A percentile compares a stretch with the other conserved stretches of the same genome.
Conservation (phyloP, 208 protist species). For the Wallacemonas sp. region DNA sequence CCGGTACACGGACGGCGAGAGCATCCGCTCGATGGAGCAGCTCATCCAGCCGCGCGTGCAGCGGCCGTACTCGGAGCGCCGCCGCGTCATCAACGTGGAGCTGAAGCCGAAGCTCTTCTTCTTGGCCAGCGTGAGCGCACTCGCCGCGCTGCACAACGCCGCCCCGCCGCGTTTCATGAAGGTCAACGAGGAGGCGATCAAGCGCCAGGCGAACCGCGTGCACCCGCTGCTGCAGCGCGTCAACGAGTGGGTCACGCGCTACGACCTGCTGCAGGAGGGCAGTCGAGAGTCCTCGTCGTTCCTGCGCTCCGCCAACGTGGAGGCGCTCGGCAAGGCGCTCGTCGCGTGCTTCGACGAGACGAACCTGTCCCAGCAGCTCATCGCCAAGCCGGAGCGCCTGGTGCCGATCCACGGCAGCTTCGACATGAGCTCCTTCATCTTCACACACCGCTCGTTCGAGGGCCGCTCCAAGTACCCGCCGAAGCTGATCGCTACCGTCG, state of each 20-base stretch:
- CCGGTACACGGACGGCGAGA: conserved; percentile 68
- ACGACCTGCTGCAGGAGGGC: conserved; percentile 38
- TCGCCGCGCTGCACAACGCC: conserved; percentile 54
- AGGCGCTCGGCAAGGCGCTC: conserved; percentile 39
- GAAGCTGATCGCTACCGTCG: conserved; percentile 42
- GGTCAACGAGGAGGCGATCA: conserved; percentile 36
- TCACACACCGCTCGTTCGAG: conserved; percentile 74
- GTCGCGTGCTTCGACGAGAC: conserved; percentile 55
- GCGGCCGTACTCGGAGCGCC: conserved; percentile 69
- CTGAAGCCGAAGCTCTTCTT: conserved; percentile 66
- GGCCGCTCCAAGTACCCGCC: conserved; percentile 76
- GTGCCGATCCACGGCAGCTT: conserved; percentile 69
- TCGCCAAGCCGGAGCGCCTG: conserved; percentile 55
- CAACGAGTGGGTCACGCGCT: conserved; percentile 40
- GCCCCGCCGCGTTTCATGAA: conserved; percentile 58
- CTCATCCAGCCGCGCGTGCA: conserved; percentile 73
- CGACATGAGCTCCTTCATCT: conserved; percentile 55
- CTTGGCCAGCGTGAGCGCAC: conserved; percentile 39
- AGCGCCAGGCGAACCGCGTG: conserved; percentile 22
- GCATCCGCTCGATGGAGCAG: conserved; percentile 41
- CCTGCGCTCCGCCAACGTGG: conserved; percentile 34
- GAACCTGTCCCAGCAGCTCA: conserved; percentile 45
- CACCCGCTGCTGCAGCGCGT: conserved; percentile 55
- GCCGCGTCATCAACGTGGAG: conserved; percentile 57
- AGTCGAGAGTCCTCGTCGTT: background rate